A percentile compares a stretch with the other conserved stretches of the same genome.
Evolutionary conservation across 257 asterid species (phyloP).

Genomic region (Nicotiana knightiana): DNA sequence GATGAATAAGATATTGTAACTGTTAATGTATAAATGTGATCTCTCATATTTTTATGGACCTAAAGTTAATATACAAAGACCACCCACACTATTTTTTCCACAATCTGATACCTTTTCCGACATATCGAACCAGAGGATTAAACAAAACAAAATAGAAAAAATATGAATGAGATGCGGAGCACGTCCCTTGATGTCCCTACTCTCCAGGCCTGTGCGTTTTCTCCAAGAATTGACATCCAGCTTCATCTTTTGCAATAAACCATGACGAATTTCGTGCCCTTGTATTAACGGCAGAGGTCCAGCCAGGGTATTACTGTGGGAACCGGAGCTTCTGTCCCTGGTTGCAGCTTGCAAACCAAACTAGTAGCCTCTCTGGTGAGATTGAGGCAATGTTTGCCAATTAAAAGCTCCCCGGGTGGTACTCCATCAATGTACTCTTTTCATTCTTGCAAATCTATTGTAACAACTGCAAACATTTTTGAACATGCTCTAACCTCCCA

Average conservation of each 20-base stretch:
- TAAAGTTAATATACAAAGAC: background rate
- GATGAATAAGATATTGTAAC: background rate
- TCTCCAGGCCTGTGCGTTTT: background rate
- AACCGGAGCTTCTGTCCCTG: background rate
- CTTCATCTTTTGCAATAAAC: background rate
- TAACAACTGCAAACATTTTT: background rate
- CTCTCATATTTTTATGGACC: background rate
- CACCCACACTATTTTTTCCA: background rate
- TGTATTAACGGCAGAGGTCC: background rate
- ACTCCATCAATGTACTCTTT: background rate
- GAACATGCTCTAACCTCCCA: slow-evolving; percentile 1
- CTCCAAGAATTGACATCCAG: background rate
- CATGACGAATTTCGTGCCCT: background rate
- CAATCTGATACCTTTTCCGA: background rate
- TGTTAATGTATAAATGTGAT: background rate
- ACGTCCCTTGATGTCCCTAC: background rate
- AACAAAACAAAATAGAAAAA: background rate
- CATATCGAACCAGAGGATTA: background rate
- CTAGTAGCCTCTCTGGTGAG: background rate
- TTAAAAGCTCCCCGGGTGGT: background rate
- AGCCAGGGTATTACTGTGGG: background rate
- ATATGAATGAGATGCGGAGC: background rate
- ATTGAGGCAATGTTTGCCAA: background rate
- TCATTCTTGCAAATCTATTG: background rate
- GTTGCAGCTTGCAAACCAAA: background rate